phyloP scores from a whole-genome alignment of 352 stramenopile species.

The Pilasporangium apinafurcum region DNA sequence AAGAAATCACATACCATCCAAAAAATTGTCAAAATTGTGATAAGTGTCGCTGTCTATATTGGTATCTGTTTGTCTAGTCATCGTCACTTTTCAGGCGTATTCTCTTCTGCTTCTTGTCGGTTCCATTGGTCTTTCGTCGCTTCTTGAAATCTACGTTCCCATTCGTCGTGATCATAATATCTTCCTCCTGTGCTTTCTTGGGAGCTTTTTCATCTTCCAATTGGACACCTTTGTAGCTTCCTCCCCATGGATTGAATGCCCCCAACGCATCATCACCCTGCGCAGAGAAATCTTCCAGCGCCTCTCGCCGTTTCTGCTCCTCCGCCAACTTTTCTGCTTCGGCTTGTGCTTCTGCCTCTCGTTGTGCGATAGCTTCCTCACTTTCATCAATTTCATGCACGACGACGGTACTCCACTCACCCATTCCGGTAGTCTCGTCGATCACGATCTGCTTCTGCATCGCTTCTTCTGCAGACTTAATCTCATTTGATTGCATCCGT shows the following conservation, averaged over 20 bases:
- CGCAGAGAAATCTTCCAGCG: constrained; percentile 54
- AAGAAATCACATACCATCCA: constrained; percentile 8
- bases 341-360: constrained; percentile 31
- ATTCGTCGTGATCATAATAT: constrained; percentile 40
- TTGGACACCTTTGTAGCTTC: constrained; percentile 78
- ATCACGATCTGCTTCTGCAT: constrained; percentile 18
- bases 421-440: constrained; percentile 73
- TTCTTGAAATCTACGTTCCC: constrained; percentile 75
- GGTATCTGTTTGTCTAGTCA: constrained; percentile 19
- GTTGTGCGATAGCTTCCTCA: constrained; percentile 48
- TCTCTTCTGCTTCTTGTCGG: constrained; percentile 56
- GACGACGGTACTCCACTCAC: constrained; percentile 74
- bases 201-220: constrained; percentile 26
- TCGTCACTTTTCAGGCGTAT: constrained; percentile 52
- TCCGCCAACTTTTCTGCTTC: constrained; percentile 27
- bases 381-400: constrained; percentile 74
- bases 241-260: constrained; percentile 79
- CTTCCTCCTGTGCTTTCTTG: constrained; percentile 26
- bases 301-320: constrained; percentile 46
- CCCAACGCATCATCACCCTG: constrained; percentile 72
- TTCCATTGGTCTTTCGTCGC: constrained; percentile 14
- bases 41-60: constrained; percentile 1
- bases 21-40: constrained; percentile 1
- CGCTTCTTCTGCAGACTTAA: constrained; percentile 6
- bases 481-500: constrained; percentile 23